These are phyloP conservation scores for Aspergillus pseudotamarii DNA, from an alignment of 2,329 filamentous ascomycete species.

Conservation along the genomic window DNA sequence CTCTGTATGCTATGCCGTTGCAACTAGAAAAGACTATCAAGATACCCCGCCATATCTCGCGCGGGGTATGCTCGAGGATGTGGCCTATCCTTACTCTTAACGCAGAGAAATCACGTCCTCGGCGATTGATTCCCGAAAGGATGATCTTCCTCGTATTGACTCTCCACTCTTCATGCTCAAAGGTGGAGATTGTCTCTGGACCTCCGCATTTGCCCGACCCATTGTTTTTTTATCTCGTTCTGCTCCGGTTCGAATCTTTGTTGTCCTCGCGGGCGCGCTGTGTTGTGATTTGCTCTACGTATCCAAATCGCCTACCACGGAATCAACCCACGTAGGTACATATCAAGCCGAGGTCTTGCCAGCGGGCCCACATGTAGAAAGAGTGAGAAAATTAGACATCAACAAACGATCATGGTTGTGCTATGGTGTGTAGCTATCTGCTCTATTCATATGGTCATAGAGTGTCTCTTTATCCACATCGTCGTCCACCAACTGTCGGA, in stretches of 20 bases:
- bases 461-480: not conserved
- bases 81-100: not conserved
- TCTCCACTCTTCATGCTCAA: not conserved
- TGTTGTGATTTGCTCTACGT: not conserved
- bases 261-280: no score
- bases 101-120: not conserved
- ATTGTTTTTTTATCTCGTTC: not conserved
- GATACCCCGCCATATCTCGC: not conserved
- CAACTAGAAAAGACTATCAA: not conserved
- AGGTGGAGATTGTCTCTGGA: not conserved
- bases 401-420: not conserved
- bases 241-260: no score
- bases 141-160: not conserved
- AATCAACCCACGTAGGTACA: not conserved
- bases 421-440: not conserved
- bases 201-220: not conserved
- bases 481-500: not conserved
- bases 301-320: not conserved
- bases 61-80: not conserved
- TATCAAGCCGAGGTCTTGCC: not conserved
- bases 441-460: not conserved
- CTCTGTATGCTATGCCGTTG: not conserved
- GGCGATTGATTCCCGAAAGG: not conserved
- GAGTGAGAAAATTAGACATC: not conserved
- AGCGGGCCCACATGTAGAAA: not conserved